These are phyloP conservation scores for Backusella liffmaniae DNA, from an alignment of 192 early-diverging fungal species.

Conservation along the genomic window DNA sequence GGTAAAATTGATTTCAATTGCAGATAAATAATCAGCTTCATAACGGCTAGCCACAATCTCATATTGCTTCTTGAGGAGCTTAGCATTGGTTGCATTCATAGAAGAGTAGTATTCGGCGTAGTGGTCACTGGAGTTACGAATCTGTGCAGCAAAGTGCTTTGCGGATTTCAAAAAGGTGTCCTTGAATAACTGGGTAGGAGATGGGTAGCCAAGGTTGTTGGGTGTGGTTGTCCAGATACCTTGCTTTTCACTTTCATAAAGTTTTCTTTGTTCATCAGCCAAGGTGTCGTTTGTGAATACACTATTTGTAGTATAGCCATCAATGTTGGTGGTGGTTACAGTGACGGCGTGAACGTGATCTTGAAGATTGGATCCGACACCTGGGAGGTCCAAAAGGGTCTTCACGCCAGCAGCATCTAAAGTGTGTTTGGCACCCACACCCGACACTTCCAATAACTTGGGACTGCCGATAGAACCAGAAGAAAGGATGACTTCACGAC, in stretches of 20 bases:
- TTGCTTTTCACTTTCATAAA: neutral
- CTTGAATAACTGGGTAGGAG: neutral
- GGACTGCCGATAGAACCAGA: conserved; percentile 31
- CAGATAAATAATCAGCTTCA: neutral
- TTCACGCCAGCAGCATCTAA: neutral
- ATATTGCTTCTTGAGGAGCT: neutral
- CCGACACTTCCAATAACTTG: conserved; percentile 14
- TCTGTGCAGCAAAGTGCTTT: neutral
- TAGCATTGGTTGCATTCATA: neutral
- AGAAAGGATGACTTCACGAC: conserved; percentile 32
- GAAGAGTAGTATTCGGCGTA: neutral
- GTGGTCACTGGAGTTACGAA: neutral
- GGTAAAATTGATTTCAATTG: neutral
- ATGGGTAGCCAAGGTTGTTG: neutral
- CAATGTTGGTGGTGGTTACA: neutral
- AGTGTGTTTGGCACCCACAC: neutral
- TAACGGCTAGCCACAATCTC: neutral
- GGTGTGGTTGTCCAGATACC: neutral
- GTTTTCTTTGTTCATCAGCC: neutral
- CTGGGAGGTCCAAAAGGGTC: conserved; percentile 26
- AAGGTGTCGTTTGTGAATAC: neutral
- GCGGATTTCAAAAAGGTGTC: neutral
- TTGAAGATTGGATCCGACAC: conserved; percentile 21
- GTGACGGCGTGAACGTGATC: conserved; percentile 1
- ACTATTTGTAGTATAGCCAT: neutral